A percentile compares a stretch with the other conserved stretches of the same genome.
These are phyloP conservation scores for Wickerhamomyces chambardii DNA, from an alignment of 805 yeast species.

Conservation along the genomic window DNA sequence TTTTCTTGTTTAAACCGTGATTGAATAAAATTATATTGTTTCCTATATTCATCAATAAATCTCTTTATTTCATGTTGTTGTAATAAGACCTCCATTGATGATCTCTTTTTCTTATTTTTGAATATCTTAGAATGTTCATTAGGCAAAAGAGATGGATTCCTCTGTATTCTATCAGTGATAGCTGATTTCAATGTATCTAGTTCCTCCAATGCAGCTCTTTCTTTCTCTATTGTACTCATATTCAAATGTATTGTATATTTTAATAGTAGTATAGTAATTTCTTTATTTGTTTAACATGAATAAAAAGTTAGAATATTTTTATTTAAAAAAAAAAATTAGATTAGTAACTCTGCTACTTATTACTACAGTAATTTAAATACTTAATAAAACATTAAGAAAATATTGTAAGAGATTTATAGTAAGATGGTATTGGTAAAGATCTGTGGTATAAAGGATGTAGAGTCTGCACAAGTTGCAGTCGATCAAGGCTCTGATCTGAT, in stretches of 20 bases:
- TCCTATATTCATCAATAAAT: slow-evolving; percentile 38
- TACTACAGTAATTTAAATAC: no score
- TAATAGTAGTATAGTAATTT: no score
- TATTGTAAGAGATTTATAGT: no score
- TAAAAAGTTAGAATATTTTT: no score
- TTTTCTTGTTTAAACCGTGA: background rate
- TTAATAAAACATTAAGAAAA: no score
- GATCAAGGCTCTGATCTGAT: slow-evolving; percentile 64
- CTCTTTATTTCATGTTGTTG: slow-evolving; percentile 62
- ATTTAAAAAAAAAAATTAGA: no score
- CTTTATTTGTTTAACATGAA: no score
- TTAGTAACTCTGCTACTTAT: no score
- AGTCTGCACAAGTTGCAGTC: slow-evolving; percentile 67
- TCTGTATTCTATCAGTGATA: slow-evolving; percentile 46
- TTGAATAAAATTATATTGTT: slow-evolving; percentile 17
- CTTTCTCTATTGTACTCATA: slow-evolving; percentile 25
- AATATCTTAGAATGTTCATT: slow-evolving; percentile 19
- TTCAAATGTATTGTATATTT: slow-evolving; percentile 30
- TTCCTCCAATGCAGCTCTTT: slow-evolving; percentile 42
- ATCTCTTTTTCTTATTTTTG: slow-evolving; percentile 27
- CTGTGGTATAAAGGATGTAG: slow-evolving; percentile 68
- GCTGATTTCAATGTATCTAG: slow-evolving; percentile 66
- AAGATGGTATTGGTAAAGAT: slow-evolving; percentile 52
- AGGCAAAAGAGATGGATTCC: slow-evolving; percentile 47
- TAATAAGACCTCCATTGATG: slow-evolving; percentile 39